Percentiles rank a stretch among this genome's conserved stretches.
These are phyloP conservation scores for Lachancea lanzarotensis DNA, from an alignment of 805 yeast species.

Conservation along the genomic window DNA sequence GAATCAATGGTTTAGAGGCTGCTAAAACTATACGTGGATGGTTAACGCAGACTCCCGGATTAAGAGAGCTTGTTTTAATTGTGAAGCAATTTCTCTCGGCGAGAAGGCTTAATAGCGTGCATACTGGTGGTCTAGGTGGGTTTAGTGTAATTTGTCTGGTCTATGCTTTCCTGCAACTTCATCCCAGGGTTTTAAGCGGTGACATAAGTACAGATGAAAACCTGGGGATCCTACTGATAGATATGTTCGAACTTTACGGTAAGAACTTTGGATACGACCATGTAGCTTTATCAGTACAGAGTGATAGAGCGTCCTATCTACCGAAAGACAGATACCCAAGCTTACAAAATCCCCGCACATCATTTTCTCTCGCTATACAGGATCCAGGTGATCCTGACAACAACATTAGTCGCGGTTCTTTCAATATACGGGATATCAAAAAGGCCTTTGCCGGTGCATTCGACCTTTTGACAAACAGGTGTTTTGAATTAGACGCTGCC, in stretches of 20 bases:
- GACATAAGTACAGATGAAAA: constrained; percentile 65
- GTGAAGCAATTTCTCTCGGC: constrained; percentile 80
- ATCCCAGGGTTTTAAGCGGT: constrained; percentile 66
- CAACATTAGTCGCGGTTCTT: constrained; percentile 80
- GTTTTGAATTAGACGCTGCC: constrained; percentile 64
- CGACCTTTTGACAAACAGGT: constrained; percentile 64
- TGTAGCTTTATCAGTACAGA: constrained; percentile 57
- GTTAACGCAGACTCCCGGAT: constrained; percentile 66
- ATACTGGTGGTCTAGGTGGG: constrained; percentile 92
- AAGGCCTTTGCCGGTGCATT: constrained; percentile 87
- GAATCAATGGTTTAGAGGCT: constrained; percentile 74
- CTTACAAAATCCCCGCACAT: constrained; percentile 44
- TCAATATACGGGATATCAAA: constrained; percentile 69
- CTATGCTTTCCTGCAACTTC: constrained; percentile 67
- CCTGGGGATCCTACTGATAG: constrained; percentile 78
- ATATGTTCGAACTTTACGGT: constrained; percentile 90
- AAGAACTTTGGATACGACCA: constrained; percentile 78
- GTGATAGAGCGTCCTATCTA: constrained; percentile 54
- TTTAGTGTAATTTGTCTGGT: constrained; percentile 86
- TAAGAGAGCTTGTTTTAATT: constrained; percentile 73
- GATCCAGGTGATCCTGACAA: constrained; percentile 85
- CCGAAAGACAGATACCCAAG: constrained; percentile 49
- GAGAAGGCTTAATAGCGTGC: constrained; percentile 76
- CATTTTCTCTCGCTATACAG: constrained; percentile 67
- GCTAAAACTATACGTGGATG: constrained; percentile 72